Base-by-base conservation (phyloP, 2,329 filamentous ascomycete species). In the Aspergillus candidus region DNA sequence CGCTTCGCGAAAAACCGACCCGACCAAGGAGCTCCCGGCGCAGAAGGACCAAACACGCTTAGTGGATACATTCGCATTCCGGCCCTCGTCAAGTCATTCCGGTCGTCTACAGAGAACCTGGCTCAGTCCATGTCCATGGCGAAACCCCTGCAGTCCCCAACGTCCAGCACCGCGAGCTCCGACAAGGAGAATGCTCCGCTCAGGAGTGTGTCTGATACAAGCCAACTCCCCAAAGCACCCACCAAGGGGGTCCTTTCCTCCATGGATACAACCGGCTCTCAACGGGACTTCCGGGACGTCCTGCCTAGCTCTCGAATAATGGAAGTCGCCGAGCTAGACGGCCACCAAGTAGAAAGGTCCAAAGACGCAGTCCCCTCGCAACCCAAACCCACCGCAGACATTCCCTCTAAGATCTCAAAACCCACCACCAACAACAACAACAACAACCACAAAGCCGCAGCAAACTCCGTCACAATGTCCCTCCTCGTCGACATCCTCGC, bases 31-130 rank as follows among this genome's bases (percentile, higher is more conserved):
- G 40, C 34, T 43, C 18, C 34, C 35, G 34, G 31, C 22, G 34
- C 41, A 42, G 44, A 54, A 45, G 48, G 47, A 32, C 52, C 37
- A 18, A 52, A 36, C 49, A 48, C 53, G 51, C 65, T 63, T 47
- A 61, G 58, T 66, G 64, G 63, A 42, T 65, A 55, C 63, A 67
- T 60, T 61, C 64, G 53, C 62, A 66, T 56, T 43, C 52, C 58
- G 50, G 60, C 55, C 30, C 51, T 59, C 17, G 53, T 50, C 5
- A 61, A 52, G 38, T 56, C 60, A 31, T 55, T 50, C 4, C 60
- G 51, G 37, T 56, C 60, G 30, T 55, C 56, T 7, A 58, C 56
- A 17, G 61, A 59, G 47, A 55, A 50, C 32, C 46, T 55, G 17
- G 50, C 51, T 22, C 43, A 49, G 11, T 58, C 51, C n/a, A 36